phyloP scores from a whole-genome alignment of 805 yeast genomes.

The Metschnikowia matae region DNA sequence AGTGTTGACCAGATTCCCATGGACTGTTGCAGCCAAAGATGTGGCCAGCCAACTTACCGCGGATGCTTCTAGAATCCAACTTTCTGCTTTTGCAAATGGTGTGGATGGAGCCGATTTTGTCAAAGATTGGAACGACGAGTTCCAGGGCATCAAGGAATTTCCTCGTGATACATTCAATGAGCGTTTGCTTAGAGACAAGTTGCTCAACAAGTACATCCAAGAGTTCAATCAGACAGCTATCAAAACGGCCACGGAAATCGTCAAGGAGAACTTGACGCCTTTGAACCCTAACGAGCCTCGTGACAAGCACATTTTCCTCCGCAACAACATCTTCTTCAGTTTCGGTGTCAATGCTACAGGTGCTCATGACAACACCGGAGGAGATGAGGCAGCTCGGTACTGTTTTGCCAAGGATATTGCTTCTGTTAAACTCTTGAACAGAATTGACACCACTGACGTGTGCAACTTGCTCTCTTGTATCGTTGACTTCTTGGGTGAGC shows the following conservation, averaged over 20 bases:
- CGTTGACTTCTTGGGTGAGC: constrained; percentile 84
- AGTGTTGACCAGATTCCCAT: constrained; percentile 63
- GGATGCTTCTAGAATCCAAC: constrained; percentile 61
- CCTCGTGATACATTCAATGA: constrained; percentile 57
- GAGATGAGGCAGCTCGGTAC: constrained; percentile 80
- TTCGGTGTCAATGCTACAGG: constrained; percentile 64
- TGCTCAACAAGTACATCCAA: constrained; percentile 63
- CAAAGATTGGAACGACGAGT: constrained; percentile 89
- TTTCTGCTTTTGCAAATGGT: constrained; percentile 49
- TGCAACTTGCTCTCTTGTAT: constrained; percentile 76
- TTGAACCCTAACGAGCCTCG: constrained; percentile 74
- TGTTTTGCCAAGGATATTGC: constrained; percentile 75
- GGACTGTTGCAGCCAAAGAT: constrained; percentile 51
- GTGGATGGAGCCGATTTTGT: constrained; percentile 53
- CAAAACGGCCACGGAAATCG: constrained; percentile 72
- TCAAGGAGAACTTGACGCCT: constrained; percentile 69
- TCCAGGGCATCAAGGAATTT: constrained; percentile 75
- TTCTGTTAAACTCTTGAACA: constrained; percentile 65
- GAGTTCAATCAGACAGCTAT: constrained; percentile 77
- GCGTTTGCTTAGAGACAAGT: constrained; percentile 69
- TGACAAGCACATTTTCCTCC: constrained; percentile 62
- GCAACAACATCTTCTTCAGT: constrained; percentile 85
- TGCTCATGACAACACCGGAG: constrained; percentile 62
- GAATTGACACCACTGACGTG: constrained; percentile 58
- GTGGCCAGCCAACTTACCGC: constrained; percentile 28